Percentiles rank a stretch among this genome's conserved stretches.
These are phyloP conservation scores for Penstemon barbatus DNA, from an alignment of 257 asterid genomes.

Conservation along the genomic window DNA sequence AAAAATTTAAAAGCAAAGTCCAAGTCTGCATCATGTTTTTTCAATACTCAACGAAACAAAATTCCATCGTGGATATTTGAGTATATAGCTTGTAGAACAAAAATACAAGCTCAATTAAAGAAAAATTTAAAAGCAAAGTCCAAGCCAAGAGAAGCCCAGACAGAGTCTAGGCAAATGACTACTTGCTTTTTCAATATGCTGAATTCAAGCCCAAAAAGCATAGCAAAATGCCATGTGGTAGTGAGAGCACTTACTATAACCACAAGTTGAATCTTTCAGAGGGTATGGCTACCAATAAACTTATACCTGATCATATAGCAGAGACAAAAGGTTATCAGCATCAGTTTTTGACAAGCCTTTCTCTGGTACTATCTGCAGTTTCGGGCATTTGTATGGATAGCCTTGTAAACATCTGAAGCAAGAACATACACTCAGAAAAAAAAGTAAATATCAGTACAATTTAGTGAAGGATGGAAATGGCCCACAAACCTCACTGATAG, in stretches of 20 bases:
- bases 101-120: too few species aligned
- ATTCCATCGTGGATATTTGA: too few species aligned
- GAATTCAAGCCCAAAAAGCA: slow-evolving; percentile 15
- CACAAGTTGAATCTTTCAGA: slow-evolving; percentile 27
- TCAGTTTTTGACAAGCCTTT: slow-evolving; percentile 73
- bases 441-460: slow-evolving; percentile 10
- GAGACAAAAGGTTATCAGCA: slow-evolving; percentile 70
- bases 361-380: slow-evolving; percentile 78
- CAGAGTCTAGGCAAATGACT: slow-evolving; percentile 23
- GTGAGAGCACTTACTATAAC: slow-evolving; percentile 20
- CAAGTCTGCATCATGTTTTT: too few species aligned
- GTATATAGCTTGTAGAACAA: too few species aligned
- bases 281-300: slow-evolving; percentile 24
- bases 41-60: too few species aligned
- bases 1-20: slow-evolving; percentile 5
- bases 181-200: slow-evolving; percentile 4
- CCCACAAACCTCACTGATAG: slow-evolving; percentile 79
- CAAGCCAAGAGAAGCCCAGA: slow-evolving; percentile 9
- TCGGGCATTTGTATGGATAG: slow-evolving; percentile 90
- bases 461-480: slow-evolving; percentile 23
- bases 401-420: slow-evolving; percentile 75
- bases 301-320: slow-evolving; percentile 88
- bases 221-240: slow-evolving; percentile 6
- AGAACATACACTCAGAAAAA: slow-evolving; percentile 24
- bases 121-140: not conserved